Evolutionary conservation across 2,329 filamentous ascomycete genomes (phyloP), one percentile per base, ranked within the genome.

Genomic region (Thelonectria discophora): DNA sequence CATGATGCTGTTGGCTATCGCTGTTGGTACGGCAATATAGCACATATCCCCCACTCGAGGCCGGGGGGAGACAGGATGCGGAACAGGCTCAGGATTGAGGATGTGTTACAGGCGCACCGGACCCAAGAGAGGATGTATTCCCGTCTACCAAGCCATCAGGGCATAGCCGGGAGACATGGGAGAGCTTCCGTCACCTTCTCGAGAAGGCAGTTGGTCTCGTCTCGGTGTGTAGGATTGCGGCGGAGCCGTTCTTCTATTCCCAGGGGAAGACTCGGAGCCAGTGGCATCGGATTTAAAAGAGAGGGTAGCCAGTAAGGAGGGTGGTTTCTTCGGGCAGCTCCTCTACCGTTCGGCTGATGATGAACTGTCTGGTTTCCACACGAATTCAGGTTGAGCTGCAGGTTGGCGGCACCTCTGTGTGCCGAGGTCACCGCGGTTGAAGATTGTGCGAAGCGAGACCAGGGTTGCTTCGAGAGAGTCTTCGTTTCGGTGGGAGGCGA

Each of bases 261-360:
- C 37, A 49, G 20, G 20, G 12, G 20, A 53, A 46, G 51, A 34
- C 21, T 37, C 45, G 17, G 30, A 49, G 20, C 57, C 57, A 49
- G 21, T 54, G 24, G 32, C 20, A 39, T 58, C 45, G 17, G 10
- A 17, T 59, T 66, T 32, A 60, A 30, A n/a, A 20, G 30, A 45
- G 37, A 55, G 15, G 63, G 63, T 55, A 60, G 27, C 63, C 46
- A 63, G 45, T 63, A 39, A 61, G 43, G n/a, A 21, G 10, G 37
- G 12, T 39, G 47, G 20, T 18, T 20, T 47, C 21, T 40, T 50
- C 40, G 52, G 40, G 30, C 50, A 40, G 34, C 49, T 57, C 48
- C 30, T 59, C 13, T 47, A 20, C 48, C 58, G 57, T 65, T 55
- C 58, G 52, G 56, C 49, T 60, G 43, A 63, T 60, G 64, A 24